Base-by-base conservation (phyloP, 192 early-diverging fungal genomes). In the Rhizophagus clarus region DNA sequence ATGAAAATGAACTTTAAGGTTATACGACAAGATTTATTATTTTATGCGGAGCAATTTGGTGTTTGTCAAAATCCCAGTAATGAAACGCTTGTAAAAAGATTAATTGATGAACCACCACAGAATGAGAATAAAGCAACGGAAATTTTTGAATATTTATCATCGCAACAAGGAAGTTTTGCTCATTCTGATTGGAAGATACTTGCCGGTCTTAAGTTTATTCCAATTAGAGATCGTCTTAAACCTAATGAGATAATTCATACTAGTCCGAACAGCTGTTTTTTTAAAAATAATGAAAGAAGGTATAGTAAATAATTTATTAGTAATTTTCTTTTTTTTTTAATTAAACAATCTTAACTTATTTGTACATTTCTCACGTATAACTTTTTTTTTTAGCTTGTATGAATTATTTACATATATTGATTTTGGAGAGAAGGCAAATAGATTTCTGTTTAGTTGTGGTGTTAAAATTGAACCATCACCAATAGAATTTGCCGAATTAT, bases 371-470 rank as follows among this genome's bases (percentile, higher is more conserved):
- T n/a, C n/a, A n/a, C n/a, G n/a, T n/a, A n/a, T n/a, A n/a, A n/a
- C n/a, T 31, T 14, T 28, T 14, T 29, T n/a, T 14, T 66, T 82
- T 15, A 85, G 80, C 51, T 88, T 88, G 72, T 84, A 84, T 32
- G 89, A 88, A 14, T 83, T 92, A 1, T 85, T 92, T 72, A 81
- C 83, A 0, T 90, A 85, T 29, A 83, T 92, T 47, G 91, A 95
- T 81, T 96, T 95, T 85, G 94, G 94, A 1, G 61, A 83, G 0
- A 47, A 83, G 1, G 95, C 93, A 8, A 93, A 96, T 81, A 81
- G 85, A 7, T 97, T 97, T 75, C 82, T 97, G 63, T 88, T 91
- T 42, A 87, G 89, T 3, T 97, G 96, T 80, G 96, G 96, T 69
- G 94, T 96, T 14, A 91, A 91, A 75, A 90, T 92, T 49, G 92